These are phyloP conservation scores for Nectriaceae sp. DNA, from an alignment of 2,329 filamentous ascomycete genomes.

Conservation along the genomic window DNA sequence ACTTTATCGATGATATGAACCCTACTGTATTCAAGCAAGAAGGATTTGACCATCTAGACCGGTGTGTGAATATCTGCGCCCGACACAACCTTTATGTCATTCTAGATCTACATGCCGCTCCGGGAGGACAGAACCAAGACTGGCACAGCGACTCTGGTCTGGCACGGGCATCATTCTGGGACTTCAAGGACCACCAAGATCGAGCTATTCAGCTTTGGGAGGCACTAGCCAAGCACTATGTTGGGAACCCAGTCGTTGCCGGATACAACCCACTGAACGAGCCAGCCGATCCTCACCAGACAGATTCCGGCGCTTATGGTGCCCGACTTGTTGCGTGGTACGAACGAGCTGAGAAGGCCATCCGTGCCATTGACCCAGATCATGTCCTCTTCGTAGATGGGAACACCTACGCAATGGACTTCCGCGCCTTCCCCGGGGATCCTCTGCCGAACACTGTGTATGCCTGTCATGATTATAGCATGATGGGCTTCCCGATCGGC, in stretches of 20 bases:
- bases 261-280: constrained; percentile 42
- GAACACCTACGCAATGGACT: constrained; percentile 57
- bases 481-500: constrained; percentile 49
- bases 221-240: constrained; percentile 43
- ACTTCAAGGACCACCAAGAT: constrained; percentile 49
- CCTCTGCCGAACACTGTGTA: constrained; percentile 52
- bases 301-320: constrained; percentile 16
- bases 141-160: constrained; percentile 46
- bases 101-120: constrained; percentile 46
- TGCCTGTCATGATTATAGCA: constrained; percentile 54
- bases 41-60: constrained; percentile 52
- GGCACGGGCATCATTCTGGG: constrained; percentile 46
- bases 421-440: constrained; percentile 42
- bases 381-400: constrained; percentile 54
- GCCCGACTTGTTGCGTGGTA: constrained; percentile 42
- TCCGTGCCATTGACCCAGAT: constrained; percentile 44
- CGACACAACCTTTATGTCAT: constrained; percentile 46
- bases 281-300: constrained; percentile 33
- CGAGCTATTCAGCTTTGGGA: constrained; percentile 46
- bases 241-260: constrained; percentile 42
- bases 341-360: constrained; percentile 38
- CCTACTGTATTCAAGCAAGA: constrained; percentile 47
- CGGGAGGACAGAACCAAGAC: constrained; percentile 50
- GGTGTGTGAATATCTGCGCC: constrained; percentile 47
- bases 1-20: constrained; percentile 56